phyloP scores from a whole-genome alignment of 1,284 basidiomycete genomes.

The Mycocalia duriaeana region DNA sequence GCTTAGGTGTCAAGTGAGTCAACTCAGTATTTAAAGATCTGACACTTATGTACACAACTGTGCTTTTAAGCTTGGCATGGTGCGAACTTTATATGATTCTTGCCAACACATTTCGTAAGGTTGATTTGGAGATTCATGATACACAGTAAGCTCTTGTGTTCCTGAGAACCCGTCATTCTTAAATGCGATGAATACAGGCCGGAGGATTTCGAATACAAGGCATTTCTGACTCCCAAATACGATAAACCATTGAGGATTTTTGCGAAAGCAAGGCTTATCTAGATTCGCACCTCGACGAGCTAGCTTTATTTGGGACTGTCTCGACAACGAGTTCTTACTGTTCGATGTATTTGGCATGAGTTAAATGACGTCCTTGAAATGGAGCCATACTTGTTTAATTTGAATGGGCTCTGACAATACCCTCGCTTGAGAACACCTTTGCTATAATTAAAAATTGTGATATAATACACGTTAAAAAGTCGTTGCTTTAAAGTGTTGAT shows the following conservation, averaged over 20 bases:
- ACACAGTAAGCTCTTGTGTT: conserved; percentile 15
- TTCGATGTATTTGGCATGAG: no score
- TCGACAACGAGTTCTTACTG: no score
- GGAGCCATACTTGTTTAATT: no score
- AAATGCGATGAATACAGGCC: neutral
- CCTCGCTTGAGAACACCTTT: no score
- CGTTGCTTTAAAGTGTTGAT: no score
- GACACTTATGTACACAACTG: neutral
- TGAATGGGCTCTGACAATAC: no score
- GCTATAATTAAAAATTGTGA: no score
- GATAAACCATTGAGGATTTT: neutral
- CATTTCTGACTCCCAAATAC: neutral
- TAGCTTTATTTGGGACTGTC: no score
- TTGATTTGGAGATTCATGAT: conserved; percentile 28
- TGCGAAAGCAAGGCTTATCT: neutral
- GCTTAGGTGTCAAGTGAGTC: conserved; percentile 28
- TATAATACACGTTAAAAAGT: no score
- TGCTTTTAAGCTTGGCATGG: conserved; percentile 29
- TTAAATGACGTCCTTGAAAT: no score
- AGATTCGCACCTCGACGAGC: no score
- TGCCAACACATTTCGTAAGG: conserved; percentile 31
- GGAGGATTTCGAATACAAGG: neutral
- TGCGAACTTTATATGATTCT: conserved; percentile 34
- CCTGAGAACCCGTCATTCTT: neutral
- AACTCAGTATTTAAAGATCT: neutral